These are phyloP conservation scores for Apiospora arundinis DNA, from an alignment of 2,329 filamentous ascomycete genomes.

Conservation along the genomic window DNA sequence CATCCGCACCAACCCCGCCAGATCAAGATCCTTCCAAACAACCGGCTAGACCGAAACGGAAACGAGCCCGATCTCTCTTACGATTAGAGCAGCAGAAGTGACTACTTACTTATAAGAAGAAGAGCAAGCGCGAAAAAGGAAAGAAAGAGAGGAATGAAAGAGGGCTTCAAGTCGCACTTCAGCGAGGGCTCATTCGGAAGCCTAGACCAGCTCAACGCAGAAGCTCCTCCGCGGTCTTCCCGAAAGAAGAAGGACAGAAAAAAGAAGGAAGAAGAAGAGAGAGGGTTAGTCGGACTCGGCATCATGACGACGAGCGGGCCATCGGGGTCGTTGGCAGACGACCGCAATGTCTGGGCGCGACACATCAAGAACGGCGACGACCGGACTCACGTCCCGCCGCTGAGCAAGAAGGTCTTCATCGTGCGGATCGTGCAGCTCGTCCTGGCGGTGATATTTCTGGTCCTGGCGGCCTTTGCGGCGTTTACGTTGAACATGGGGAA, in stretches of 20 bases:
- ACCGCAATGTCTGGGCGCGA: conserved; percentile 7
- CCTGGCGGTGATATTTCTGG: not conserved
- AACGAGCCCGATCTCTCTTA: not conserved
- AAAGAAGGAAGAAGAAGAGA: not conserved
- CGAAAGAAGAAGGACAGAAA: not conserved
- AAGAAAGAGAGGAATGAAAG: not conserved
- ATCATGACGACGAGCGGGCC: not conserved
- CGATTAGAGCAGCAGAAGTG: not conserved
- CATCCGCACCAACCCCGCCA: not conserved
- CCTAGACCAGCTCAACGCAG: not conserved
- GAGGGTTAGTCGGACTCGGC: not conserved
- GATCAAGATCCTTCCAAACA: not conserved
- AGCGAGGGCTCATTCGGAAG: not conserved
- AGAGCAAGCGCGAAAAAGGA: not conserved
- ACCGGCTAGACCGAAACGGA: not conserved
- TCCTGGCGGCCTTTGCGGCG: conserved; percentile 16
- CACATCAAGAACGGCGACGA: conserved; percentile 17
- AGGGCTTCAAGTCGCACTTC: not conserved
- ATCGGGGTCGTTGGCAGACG: not conserved
- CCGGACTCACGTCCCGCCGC: conserved; percentile 1
- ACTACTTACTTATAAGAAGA: no score
- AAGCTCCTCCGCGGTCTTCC: not conserved
- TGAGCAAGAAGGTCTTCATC: not conserved
- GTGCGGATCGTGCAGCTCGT: conserved; percentile 1
- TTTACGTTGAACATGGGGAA: conserved; percentile 14